Evolutionary conservation across 352 stramenopile genomes (phyloP).

Genomic region (Stramenopiles sp.): DNA sequence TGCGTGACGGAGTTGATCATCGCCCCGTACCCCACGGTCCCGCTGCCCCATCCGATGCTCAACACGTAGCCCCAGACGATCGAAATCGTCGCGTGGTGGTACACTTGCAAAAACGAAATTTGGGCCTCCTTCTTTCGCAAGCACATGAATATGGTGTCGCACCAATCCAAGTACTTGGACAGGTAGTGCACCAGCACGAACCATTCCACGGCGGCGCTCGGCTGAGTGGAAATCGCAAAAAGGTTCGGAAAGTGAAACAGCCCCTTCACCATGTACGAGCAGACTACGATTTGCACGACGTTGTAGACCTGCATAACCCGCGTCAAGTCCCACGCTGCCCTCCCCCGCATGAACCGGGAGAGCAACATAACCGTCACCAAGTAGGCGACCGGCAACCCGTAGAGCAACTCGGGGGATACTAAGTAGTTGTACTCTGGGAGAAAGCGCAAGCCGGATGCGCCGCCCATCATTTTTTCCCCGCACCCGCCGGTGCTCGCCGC

Average conservation of each 20-base stretch:
- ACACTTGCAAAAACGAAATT: slow-evolving; percentile 22
- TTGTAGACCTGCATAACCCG: slow-evolving; percentile 23
- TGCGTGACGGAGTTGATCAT: slow-evolving; percentile 24
- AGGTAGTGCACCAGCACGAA: slow-evolving; percentile 22
- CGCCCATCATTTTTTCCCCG: too few relatives aligned
- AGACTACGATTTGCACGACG: slow-evolving; percentile 21
- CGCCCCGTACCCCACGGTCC: slow-evolving; percentile 19
- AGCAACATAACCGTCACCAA: too few relatives aligned
- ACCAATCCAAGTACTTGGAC: slow-evolving; percentile 22
- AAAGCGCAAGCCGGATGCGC: too few relatives aligned
- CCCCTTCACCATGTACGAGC: slow-evolving; percentile 20
- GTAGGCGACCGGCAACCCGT: too few relatives aligned
- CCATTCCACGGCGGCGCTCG: slow-evolving; percentile 15
- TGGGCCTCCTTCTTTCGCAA: slow-evolving; percentile 18
- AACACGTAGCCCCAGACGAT: slow-evolving; percentile 20
- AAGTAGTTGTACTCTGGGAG: too few relatives aligned
- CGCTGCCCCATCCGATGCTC: slow-evolving; percentile 14
- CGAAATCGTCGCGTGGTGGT: slow-evolving; percentile 22
- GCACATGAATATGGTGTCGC: slow-evolving; percentile 23
- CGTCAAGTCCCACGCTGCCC: too few relatives aligned
- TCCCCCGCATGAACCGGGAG: too few relatives aligned
- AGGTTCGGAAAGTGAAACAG: slow-evolving; percentile 16
- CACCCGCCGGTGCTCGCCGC: too few relatives aligned
- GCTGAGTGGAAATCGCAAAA: slow-evolving; percentile 18
- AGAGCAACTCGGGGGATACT: too few relatives aligned